Evolutionary conservation across 805 yeast species (phyloP).

Genomic region (Zygosaccharomyces bisporus): DNA sequence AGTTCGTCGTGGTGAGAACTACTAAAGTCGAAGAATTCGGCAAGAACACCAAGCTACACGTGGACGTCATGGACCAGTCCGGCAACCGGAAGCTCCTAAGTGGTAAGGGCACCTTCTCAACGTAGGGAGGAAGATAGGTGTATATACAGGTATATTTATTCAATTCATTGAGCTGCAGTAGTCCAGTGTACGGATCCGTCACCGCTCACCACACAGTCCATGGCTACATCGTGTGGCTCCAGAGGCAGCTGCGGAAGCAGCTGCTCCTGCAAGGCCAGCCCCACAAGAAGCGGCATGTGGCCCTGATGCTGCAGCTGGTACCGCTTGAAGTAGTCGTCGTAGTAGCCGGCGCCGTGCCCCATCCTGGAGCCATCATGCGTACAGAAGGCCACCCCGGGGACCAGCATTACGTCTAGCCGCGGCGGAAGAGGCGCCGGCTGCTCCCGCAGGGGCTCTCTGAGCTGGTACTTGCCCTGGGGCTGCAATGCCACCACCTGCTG

Average conservation of each 20-base stretch:
- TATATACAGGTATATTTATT: constrained; percentile 52
- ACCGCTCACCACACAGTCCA: constrained; percentile 34
- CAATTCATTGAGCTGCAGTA: constrained; percentile 34
- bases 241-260: constrained; percentile 22
- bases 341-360: constrained; percentile 94
- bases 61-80: constrained; percentile 52
- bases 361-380: constrained; percentile 45
- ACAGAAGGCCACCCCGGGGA: constrained; percentile 82
- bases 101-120: constrained; percentile 47
- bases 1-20: constrained; percentile 64
- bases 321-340: constrained; percentile 68
- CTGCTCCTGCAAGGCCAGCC: constrained; percentile 33
- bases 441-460: constrained; percentile 59
- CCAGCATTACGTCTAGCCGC: constrained; percentile 60
- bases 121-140: constrained; percentile 28
- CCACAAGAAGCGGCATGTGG: constrained; percentile 29
- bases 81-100: constrained; percentile 50
- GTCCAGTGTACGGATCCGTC: constrained; percentile 28
- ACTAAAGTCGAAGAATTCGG: constrained; percentile 37
- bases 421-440: constrained; percentile 31
- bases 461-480: constrained; percentile 65
- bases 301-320: constrained; percentile 33
- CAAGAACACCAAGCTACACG: constrained; percentile 37
- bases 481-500: constrained; percentile 44
- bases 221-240: constrained; percentile 31